A percentile compares a stretch with the other conserved stretches of the same genome.
Evolutionary conservation across 2,329 filamentous ascomycete genomes (phyloP).

Genomic region (Monosporascus cannonballus): DNA sequence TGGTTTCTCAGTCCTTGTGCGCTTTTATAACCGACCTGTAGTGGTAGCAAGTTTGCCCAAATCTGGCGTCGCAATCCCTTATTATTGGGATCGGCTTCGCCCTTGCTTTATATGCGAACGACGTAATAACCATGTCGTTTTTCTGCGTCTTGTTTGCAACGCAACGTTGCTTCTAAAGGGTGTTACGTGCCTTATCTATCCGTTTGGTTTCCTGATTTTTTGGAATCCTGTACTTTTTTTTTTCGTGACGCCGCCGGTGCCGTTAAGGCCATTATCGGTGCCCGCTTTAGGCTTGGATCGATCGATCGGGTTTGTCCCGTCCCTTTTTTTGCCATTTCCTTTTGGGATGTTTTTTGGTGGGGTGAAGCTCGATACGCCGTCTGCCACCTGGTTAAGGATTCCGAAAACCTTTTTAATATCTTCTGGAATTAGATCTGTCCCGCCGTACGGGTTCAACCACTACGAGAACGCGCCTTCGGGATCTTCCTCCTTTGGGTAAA

Average conservation of each 20-base stretch:
- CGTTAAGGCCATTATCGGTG: neutral
- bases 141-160: conserved; percentile 5
- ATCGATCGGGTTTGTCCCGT: conserved; percentile 8
- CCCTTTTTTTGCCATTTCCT: conserved; percentile 10
- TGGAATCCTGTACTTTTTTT: conserved; percentile 9
- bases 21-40: conserved; percentile 15
- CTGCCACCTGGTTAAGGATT: conserved; percentile 8
- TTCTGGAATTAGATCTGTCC: conserved; percentile 10
- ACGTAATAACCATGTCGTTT: conserved; percentile 11
- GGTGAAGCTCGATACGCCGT: conserved; percentile 9
- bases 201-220: neutral
- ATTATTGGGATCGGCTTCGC: conserved; percentile 4
- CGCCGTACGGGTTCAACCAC: conserved; percentile 13
- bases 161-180: conserved; percentile 9
- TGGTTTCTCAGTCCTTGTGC: conserved; percentile 2
- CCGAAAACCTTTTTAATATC: conserved; percentile 13
- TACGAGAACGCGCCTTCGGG: conserved; percentile 10
- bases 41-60: conserved; percentile 18
- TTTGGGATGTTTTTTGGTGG: conserved; percentile 6
- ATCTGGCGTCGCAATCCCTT: conserved; percentile 3
- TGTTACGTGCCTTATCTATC: conserved; percentile 3
- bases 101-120: conserved; percentile 5
- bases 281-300: conserved; percentile 4
- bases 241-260: neutral
- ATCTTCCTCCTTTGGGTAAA: conserved; percentile 8